phyloP scores from a whole-genome alignment of 23 red algal genomes.

The Chondrus crispus region DNA sequence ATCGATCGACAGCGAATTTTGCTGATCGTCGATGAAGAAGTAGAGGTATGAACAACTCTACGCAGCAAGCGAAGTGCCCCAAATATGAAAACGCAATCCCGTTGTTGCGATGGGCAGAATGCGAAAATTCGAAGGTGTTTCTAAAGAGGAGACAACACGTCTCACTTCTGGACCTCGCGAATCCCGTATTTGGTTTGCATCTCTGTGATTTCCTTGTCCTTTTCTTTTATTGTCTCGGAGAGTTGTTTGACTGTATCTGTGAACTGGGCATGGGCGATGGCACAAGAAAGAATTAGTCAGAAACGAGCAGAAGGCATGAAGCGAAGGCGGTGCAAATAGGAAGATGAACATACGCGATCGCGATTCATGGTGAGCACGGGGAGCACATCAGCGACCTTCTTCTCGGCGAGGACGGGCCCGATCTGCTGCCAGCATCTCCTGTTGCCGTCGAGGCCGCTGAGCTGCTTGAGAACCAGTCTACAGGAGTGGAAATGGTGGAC shows the following conservation, averaged over 20 bases:
- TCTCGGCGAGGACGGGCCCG: constrained; percentile 71
- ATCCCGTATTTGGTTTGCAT: constrained; percentile 18
- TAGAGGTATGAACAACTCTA: too few species aligned
- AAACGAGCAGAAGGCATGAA: neutral
- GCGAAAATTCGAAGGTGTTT: too few species aligned
- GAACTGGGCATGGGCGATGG: neutral
- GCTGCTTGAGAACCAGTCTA: constrained; percentile 59
- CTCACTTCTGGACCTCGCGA: neutral
- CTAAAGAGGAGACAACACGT: too few species aligned
- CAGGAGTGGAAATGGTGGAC: too few species aligned
- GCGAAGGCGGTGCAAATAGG: neutral
- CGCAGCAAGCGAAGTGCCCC: too few species aligned
- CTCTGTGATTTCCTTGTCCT: constrained; percentile 5
- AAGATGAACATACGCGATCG: constrained; percentile 14
- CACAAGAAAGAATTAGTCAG: neutral
- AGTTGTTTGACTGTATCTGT: neutral
- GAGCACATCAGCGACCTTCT: constrained; percentile 59
- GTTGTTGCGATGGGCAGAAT: too few species aligned
- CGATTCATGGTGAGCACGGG: constrained; percentile 26
- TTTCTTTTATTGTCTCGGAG: neutral
- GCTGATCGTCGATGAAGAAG: too few species aligned
- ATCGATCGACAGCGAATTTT: too few species aligned
- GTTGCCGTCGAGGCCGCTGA: constrained; percentile 23
- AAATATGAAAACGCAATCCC: too few species aligned
- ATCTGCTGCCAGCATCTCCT: constrained; percentile 80